These are phyloP conservation scores for Lunasporangiospora selenospora DNA, from an alignment of 192 early-diverging fungal genomes.

Conservation along the genomic window DNA sequence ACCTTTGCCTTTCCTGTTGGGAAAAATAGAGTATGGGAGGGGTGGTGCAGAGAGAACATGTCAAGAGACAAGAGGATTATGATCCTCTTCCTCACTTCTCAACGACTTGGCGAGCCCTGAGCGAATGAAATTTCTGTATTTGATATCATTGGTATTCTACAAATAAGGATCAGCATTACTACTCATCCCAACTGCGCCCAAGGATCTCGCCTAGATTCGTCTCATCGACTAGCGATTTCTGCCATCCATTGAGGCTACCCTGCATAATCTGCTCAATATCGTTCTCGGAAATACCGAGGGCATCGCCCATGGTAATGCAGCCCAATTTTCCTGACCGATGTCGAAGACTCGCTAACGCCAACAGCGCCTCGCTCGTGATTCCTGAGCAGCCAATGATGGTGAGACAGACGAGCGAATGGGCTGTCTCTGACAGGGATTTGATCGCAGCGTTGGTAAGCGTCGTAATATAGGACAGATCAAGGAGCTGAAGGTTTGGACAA, in stretches of 20 bases:
- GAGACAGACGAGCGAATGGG: slow-evolving; percentile 42
- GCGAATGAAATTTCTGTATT: no score
- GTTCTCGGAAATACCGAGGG: slow-evolving; percentile 44
- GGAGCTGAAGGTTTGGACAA: slow-evolving; percentile 45
- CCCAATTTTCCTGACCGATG: slow-evolving; percentile 39
- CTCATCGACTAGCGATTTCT: slow-evolving; percentile 47
- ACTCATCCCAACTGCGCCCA: slow-evolving; percentile 43
- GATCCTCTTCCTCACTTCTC: no score
- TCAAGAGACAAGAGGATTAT: no score
- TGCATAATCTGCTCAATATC: slow-evolving; percentile 54
- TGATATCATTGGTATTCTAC: no score
- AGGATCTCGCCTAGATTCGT: slow-evolving; percentile 44
- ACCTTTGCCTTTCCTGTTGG: no score
- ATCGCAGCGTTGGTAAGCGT: slow-evolving; percentile 40
- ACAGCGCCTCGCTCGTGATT: slow-evolving; percentile 41
- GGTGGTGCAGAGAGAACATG: no score
- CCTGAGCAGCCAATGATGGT: slow-evolving; percentile 53
- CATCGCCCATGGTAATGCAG: slow-evolving; percentile 56
- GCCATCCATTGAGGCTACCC: slow-evolving; percentile 49
- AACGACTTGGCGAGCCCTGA: no score
- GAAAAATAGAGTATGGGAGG: no score
- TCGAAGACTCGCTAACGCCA: slow-evolving; percentile 29
- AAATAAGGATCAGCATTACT: no score
- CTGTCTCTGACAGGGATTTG: slow-evolving; percentile 37
- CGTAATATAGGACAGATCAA: slow-evolving; percentile 49